A percentile compares a stretch with the other conserved stretches of the same genome.
Conservation (phyloP, 495 filamentous ascomycete species). For the Penicillium cinerascens region DNA sequence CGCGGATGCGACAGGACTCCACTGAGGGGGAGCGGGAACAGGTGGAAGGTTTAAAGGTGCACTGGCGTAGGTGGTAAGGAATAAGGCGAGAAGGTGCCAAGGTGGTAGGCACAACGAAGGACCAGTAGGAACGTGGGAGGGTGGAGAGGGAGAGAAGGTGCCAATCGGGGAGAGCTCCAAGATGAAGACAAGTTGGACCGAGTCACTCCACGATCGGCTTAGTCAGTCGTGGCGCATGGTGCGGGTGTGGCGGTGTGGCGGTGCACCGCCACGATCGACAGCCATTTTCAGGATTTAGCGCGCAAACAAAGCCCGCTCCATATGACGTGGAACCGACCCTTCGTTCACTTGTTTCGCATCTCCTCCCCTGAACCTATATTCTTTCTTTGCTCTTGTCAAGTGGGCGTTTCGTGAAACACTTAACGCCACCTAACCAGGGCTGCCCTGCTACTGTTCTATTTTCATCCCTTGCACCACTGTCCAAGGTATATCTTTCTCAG, state of each 20-base stretch:
- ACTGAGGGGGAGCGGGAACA: neutral
- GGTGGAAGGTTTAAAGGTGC: neutral
- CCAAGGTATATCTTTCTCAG: conserved; percentile 14
- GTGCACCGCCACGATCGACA: conserved; percentile 4
- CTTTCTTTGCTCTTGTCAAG: neutral
- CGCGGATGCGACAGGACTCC: conserved; percentile 21
- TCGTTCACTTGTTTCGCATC: neutral
- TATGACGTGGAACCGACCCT: conserved; percentile 12
- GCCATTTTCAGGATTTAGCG: conserved; percentile 11
- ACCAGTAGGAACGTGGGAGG: conserved; percentile 18
- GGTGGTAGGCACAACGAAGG: conserved; percentile 32
- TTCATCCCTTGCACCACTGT: conserved; percentile 7
- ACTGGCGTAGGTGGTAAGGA: neutral
- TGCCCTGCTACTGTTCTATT: conserved; percentile 12
- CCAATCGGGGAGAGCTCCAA: conserved; percentile 8
- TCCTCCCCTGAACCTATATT: neutral
- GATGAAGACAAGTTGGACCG: conserved; percentile 2
- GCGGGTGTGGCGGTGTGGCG: conserved; percentile 1
- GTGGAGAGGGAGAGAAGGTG: conserved; percentile 6
- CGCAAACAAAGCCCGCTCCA: neutral
- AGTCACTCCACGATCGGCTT: conserved; percentile 20
- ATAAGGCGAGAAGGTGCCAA: conserved; percentile 4
- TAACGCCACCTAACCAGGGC: conserved; percentile 5
- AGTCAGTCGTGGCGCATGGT: conserved; percentile 9
- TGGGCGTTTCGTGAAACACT: conserved; percentile 13